These are phyloP conservation scores for Eucalyptus albens DNA, from an alignment of 345 rosid species.

Conservation along the genomic window DNA sequence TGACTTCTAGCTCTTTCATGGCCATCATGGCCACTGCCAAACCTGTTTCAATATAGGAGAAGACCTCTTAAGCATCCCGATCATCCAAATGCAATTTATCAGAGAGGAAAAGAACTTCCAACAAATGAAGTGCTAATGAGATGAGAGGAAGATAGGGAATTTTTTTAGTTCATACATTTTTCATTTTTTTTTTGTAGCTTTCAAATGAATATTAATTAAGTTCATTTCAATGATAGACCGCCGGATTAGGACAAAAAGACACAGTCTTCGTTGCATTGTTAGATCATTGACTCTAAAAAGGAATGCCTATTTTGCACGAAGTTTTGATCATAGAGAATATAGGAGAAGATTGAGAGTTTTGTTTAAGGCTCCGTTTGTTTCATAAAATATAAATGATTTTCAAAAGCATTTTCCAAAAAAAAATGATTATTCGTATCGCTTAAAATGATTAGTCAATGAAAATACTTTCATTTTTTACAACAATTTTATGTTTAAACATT, in stretches of 20 bases:
- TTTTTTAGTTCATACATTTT: too few relatives aligned
- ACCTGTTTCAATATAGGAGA: neutral
- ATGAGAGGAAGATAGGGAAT: neutral
- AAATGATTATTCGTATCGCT: neutral
- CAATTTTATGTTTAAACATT: too few relatives aligned
- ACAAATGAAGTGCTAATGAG: neutral
- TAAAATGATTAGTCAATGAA: neutral
- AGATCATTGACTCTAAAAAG: neutral
- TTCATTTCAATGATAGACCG: neutral
- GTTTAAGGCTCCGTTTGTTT: neutral
- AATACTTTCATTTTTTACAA: neutral
- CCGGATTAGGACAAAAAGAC: neutral
- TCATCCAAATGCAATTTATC: neutral
- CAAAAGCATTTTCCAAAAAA: neutral
- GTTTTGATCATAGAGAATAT: neutral
- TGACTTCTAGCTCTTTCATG: conserved; percentile 2
- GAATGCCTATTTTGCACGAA: neutral
- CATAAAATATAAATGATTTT: neutral
- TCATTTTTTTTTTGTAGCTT: neutral
- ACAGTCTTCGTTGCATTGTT: neutral
- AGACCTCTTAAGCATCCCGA: too few relatives aligned
- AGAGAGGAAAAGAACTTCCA: neutral
- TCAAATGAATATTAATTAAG: neutral
- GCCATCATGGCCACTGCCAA: neutral
- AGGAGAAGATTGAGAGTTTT: neutral